Evolutionary conservation across 2,329 filamentous ascomycete species (phyloP).

Genomic region (Teratosphaeriaceae sp.): DNA sequence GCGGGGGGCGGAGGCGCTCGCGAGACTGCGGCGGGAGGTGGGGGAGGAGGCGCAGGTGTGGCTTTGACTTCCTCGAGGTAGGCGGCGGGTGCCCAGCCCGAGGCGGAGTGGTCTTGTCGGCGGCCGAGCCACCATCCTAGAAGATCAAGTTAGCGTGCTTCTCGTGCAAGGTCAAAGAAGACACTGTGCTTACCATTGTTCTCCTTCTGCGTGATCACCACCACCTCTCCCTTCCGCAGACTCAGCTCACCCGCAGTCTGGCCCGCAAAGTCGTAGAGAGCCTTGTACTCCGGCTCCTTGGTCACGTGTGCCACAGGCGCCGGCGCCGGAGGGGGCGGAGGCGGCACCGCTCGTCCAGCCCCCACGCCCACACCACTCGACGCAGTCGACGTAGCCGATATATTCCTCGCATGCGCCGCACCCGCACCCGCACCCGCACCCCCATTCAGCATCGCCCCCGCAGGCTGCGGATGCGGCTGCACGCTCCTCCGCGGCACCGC

Average conservation of each 20-base stretch:
- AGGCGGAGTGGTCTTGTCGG: constrained; percentile 57
- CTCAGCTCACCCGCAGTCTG: constrained; percentile 80
- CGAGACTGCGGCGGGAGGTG: constrained; percentile 38
- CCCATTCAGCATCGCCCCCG: constrained; percentile 46
- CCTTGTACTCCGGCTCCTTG: constrained; percentile 75
- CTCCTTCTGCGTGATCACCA: constrained; percentile 91
- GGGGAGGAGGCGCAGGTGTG: constrained; percentile 52
- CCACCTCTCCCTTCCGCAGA: constrained; percentile 69
- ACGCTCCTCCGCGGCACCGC: not conserved
- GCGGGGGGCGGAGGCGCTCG: constrained; percentile 58
- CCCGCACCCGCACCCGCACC: too few relatives aligned
- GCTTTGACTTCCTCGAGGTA: constrained; percentile 79
- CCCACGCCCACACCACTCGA: constrained; percentile 29
- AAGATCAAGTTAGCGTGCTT: not conserved
- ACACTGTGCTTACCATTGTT: constrained; percentile 65
- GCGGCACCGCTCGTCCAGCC: constrained; percentile 27
- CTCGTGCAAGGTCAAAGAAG: not conserved
- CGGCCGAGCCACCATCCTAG: constrained; percentile 95
- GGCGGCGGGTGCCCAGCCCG: constrained; percentile 89
- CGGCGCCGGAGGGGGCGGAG: constrained; percentile 54
- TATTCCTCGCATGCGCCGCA: constrained; percentile 36
- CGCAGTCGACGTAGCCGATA: constrained; percentile 33
- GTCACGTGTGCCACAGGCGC: constrained; percentile 54
- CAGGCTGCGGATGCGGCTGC: constrained; percentile 27
- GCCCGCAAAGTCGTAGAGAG: constrained; percentile 84